Percentiles rank a stretch among this genome's conserved stretches.
Conservation (phyloP, 768 basidiomycete genomes). For the Suillus subluteus region DNA sequence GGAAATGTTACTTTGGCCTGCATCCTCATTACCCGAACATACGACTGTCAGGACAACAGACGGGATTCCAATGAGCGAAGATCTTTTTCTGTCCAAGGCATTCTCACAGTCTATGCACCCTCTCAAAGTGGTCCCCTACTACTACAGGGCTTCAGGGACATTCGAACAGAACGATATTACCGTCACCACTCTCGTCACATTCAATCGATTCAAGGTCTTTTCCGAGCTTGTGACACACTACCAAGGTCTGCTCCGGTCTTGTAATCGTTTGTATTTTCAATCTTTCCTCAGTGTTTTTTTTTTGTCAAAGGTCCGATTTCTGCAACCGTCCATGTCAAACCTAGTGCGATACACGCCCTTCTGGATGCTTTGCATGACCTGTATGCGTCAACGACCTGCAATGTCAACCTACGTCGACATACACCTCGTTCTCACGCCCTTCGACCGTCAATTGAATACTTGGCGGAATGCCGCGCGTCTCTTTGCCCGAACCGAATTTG, state of each 20-base stretch:
- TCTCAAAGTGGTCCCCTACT: constrained; percentile 79
- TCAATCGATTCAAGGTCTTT: constrained; percentile 76
- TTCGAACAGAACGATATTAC: constrained; percentile 75
- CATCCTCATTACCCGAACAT: constrained; percentile 5
- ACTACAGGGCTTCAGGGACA: constrained; percentile 64
- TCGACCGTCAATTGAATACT: constrained; percentile 85
- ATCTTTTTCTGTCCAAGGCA: constrained; percentile 66
- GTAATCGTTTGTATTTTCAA: background rate
- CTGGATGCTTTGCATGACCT: constrained; percentile 67
- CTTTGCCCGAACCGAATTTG: constrained; percentile 80
- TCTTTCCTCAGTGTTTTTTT: background rate
- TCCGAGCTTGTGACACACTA: constrained; percentile 75
- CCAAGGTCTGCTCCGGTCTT: constrained; percentile 51
- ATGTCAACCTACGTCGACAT: constrained; percentile 80
- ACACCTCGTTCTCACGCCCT: constrained; percentile 82
- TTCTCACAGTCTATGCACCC: constrained; percentile 74
- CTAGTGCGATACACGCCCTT: constrained; percentile 44
- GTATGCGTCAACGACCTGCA: constrained; percentile 63
- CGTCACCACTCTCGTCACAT: constrained; percentile 83
- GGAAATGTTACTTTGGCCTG: constrained; percentile 28
- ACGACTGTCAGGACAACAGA: background rate
- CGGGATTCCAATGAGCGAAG: constrained; percentile 41
- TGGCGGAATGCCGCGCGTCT: constrained; percentile 88
- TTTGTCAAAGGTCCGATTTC: constrained; percentile 74
- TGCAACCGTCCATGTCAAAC: constrained; percentile 74